Base-by-base conservation (phyloP, 495 filamentous ascomycete genomes). In the Trichoderma asperelloides region DNA sequence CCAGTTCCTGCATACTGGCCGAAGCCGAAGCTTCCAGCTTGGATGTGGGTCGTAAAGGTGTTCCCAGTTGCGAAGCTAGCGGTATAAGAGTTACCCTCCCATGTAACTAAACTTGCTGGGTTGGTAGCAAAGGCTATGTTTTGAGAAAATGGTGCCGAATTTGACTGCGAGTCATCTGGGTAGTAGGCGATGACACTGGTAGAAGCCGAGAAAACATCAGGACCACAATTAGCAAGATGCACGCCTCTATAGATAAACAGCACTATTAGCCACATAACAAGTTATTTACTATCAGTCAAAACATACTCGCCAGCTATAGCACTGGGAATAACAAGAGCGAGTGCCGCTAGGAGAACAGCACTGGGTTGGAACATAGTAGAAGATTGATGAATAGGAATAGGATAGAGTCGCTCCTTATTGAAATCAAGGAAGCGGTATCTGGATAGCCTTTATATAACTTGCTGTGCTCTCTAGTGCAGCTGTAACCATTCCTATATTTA, bases 141-240 rank as follows among this genome's bases (percentile, higher is more conserved):
- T 9, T 51, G 47, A 11, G 47, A 51, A 51, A 21, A 21, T n/a
- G 47, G 47, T 51, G 47, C 47, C 4, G 21, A 8, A n/a, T 51
- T 51, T 51, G 47, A 51, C 47, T 51, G 16, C 18, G 47, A 51
- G 18, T 51, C 47, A 51, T 51, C 47, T 21, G 47, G 16, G 47
- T 51, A 51, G n/a, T 51, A 51, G 47, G 47, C 47, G 47, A 51
- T 51, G 47, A 51, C 47, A 51, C 18, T 21, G 47, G 47, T 51
- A 5, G 9, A 9, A 0, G 47, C 18, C n/a, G 47, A 51, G n/a
- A 8, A 8, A 21, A 51, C 47, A 23, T 51, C 21, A 21, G 47
- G 47, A 3, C 47, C 47, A 51, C 47, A 51, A n/a, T 51, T 51
- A n/a, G 47, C 47, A 51, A 51, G 47, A 23, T 51, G 47, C 47